phyloP scores from a whole-genome alignment of 2,329 filamentous ascomycete species.

The Corynespora cassiicola region DNA sequence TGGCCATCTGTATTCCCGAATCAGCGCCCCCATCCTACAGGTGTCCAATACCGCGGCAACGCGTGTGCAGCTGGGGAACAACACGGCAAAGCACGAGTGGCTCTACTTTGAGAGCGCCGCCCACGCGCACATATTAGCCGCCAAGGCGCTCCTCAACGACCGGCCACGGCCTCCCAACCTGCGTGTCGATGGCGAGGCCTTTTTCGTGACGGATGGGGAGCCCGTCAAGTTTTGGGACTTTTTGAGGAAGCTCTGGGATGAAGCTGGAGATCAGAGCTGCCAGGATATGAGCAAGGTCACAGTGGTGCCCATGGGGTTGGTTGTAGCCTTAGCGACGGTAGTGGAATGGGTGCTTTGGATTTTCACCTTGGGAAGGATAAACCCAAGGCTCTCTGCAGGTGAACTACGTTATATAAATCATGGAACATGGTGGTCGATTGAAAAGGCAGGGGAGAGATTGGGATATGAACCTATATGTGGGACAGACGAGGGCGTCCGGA shows the following conservation, averaged over 20 bases:
- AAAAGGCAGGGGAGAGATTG: constrained; percentile 7
- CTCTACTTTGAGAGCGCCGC: constrained; percentile 15
- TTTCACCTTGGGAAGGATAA: constrained; percentile 4
- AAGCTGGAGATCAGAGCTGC: constrained; percentile 8
- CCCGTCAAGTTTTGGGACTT: constrained; percentile 15
- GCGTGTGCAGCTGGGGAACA: neutral
- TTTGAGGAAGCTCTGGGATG: constrained; percentile 5
- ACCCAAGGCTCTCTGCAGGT: neutral
- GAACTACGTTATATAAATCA: constrained; percentile 7
- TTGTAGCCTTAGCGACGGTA: neutral
- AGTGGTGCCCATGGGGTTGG: constrained; percentile 3
- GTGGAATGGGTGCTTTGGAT: constrained; percentile 6
- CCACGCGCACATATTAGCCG: constrained; percentile 14
- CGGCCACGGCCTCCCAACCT: neutral
- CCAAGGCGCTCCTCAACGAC: constrained; percentile 6
- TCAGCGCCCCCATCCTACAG: constrained; percentile 1
- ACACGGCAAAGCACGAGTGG: constrained; percentile 9
- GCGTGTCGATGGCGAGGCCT: constrained; percentile 10
- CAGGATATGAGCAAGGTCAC: neutral
- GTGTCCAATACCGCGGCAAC: neutral
- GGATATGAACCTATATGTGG: constrained; percentile 7
- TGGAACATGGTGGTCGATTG: constrained; percentile 7
- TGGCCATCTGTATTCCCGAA: constrained; percentile 1
- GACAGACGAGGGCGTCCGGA: constrained; percentile 8
- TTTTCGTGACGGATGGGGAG: constrained; percentile 13